A percentile compares a stretch with the other conserved stretches of the same genome.
Conservation (phyloP, 1,284 basidiomycete genomes). For the Grifola frondosa region DNA sequence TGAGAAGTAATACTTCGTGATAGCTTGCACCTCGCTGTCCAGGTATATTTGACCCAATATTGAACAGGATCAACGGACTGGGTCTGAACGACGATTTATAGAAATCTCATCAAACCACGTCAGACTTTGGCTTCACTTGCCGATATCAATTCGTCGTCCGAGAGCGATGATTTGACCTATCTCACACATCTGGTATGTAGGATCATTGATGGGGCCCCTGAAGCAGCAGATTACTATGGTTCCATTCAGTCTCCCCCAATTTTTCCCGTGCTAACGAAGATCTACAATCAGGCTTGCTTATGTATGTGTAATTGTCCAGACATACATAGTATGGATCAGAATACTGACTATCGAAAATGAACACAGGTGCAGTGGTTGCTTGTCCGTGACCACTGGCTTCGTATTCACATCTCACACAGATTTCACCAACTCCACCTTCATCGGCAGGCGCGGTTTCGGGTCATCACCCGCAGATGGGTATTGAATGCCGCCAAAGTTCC, state of each 20-base stretch:
- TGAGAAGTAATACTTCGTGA: not conserved
- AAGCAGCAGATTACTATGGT: conserved; percentile 69
- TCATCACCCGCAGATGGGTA: not conserved
- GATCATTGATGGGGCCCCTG: conserved; percentile 64
- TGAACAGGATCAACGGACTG: no score
- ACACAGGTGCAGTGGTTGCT: no score
- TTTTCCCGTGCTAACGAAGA: no score
- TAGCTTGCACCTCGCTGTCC: conserved; percentile 81
- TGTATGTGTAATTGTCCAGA: no score
- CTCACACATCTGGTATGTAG: conserved; percentile 42
- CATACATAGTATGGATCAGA: no score
- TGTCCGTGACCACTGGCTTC: no score
- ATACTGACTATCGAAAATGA: no score
- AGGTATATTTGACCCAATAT: conserved; percentile 57
- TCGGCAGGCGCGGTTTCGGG: not conserved
- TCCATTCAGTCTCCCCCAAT: no score
- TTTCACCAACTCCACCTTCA: conserved; percentile 2
- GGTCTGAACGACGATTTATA: no score
- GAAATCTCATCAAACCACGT: conserved; percentile 50
- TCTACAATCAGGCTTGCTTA: no score
- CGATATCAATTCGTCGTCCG: conserved; percentile 65
- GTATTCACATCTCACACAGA: no score
- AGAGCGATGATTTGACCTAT: not conserved
- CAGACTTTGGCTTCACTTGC: conserved; percentile 70
- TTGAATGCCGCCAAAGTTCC: not conserved